Conservation (phyloP, 495 filamentous ascomycete genomes). For the Tuber microsphaerosporum region DNA sequence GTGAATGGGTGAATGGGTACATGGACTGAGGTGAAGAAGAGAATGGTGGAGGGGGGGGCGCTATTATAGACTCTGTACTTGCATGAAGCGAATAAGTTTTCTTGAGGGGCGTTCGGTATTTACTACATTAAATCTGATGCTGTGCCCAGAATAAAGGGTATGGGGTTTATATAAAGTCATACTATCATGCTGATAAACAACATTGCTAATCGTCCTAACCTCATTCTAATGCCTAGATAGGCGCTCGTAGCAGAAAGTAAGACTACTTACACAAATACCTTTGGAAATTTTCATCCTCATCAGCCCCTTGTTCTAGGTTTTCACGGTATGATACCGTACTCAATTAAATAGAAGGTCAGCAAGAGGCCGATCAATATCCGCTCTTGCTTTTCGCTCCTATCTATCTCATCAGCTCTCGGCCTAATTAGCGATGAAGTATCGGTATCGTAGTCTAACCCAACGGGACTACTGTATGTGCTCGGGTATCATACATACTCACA, state of each 20-base stretch:
- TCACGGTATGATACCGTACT: not conserved
- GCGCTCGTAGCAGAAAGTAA: not conserved
- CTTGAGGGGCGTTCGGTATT: not conserved
- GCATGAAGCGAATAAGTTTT: slow-evolving; percentile 1
- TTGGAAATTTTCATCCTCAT: not conserved
- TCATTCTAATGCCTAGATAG: not conserved
- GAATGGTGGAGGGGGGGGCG: not conserved
- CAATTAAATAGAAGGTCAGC: not conserved
- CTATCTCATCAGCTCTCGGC: no score
- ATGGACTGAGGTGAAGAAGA: not conserved
- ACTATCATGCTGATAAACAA: not conserved
- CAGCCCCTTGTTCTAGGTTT: not conserved
- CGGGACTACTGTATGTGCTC: no score
- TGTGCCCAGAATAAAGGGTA: not conserved
- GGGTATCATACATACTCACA: no score
- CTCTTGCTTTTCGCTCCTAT: no score
- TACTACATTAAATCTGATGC: not conserved
- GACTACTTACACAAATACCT: not conserved
- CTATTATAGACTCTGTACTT: not conserved
- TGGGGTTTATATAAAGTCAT: not conserved
- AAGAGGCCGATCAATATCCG: not conserved
- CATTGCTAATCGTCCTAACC: not conserved
- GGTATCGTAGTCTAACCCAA: no score
- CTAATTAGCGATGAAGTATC: no score
- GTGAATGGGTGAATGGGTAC: not conserved